Conservation (phyloP, 2,329 filamentous ascomycete species). For the Botrytis fabae region DNA sequence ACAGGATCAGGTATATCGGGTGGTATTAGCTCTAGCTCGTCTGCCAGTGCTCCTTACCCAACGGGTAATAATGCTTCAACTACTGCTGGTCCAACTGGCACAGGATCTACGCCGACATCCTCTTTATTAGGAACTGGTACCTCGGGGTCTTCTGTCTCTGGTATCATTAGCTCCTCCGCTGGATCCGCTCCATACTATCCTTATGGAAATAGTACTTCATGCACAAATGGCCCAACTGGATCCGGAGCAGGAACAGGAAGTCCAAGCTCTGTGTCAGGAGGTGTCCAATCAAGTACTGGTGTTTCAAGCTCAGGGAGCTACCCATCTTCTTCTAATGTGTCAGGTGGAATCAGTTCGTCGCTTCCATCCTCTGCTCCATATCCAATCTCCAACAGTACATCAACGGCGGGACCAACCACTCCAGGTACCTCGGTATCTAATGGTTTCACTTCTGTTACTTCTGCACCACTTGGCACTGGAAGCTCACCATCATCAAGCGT, state of each 20-base stretch:
- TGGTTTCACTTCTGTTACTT: background rate
- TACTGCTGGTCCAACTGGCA: constrained; percentile 22
- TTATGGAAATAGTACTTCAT: constrained; percentile 17
- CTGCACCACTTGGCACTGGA: background rate
- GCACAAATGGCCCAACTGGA: background rate
- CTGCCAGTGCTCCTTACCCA: constrained; percentile 21
- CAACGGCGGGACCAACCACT: constrained; percentile 21
- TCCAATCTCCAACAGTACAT: constrained; percentile 23
- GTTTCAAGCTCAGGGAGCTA: background rate
- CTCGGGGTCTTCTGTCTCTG: constrained; percentile 22
- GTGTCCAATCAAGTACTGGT: background rate
- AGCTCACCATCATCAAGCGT: constrained; percentile 16
- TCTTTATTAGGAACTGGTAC: constrained; percentile 22
- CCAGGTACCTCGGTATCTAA: constrained; percentile 1
- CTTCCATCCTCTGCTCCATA: constrained; percentile 23
- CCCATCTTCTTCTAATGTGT: constrained; percentile 3
- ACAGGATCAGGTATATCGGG: constrained; percentile 9
- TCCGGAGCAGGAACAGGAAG: background rate
- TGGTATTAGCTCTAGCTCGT: constrained; percentile 8
- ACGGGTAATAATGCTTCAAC: constrained; percentile 23
- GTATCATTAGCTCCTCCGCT: constrained; percentile 18
- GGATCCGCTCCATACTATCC: constrained; percentile 24
- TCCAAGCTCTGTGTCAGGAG: constrained; percentile 4
- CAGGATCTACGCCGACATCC: constrained; percentile 13
- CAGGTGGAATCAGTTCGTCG: constrained; percentile 18